A percentile compares a stretch with the other conserved stretches of the same genome.
These are phyloP conservation scores for Xylaria nigripes DNA, from an alignment of 495 filamentous ascomycete genomes.

Conservation along the genomic window DNA sequence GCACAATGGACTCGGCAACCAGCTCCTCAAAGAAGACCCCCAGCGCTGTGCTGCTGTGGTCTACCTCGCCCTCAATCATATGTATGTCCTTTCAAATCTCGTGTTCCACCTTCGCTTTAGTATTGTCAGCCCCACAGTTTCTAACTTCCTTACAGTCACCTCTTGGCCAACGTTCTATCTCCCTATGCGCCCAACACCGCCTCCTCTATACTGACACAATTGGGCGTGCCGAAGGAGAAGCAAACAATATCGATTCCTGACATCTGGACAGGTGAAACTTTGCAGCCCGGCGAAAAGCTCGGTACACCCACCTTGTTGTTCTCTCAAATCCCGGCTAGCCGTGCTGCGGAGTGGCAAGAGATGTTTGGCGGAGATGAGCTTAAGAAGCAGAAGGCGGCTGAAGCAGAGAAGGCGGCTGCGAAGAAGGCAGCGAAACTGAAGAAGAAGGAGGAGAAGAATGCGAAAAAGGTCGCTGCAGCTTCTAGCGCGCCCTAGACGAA, in stretches of 20 bases:
- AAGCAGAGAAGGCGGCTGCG: slow-evolving; percentile 48
- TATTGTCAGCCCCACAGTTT: not conserved
- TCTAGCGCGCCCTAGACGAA: not conserved
- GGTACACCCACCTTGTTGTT: slow-evolving; percentile 79
- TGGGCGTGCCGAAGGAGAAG: slow-evolving; percentile 49
- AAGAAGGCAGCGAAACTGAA: slow-evolving; percentile 41
- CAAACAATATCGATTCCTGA: slow-evolving; percentile 70
- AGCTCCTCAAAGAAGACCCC: not conserved
- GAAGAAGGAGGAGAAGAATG: slow-evolving; percentile 41
- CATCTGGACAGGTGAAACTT: slow-evolving; percentile 44
- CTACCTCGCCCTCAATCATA: slow-evolving; percentile 1
- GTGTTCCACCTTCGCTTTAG: not conserved
- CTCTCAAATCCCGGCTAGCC: slow-evolving; percentile 71
- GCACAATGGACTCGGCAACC: slow-evolving; percentile 1
- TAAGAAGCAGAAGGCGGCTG: slow-evolving; percentile 36
- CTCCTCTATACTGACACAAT: slow-evolving; percentile 3
- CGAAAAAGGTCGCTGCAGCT: slow-evolving; percentile 2
- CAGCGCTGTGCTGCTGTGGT: not conserved
- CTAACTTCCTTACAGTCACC: slow-evolving; percentile 1
- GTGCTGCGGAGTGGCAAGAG: slow-evolving; percentile 73
- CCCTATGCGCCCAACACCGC: slow-evolving; percentile 8
- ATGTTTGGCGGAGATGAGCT: slow-evolving; percentile 49
- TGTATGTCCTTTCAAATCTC: not conserved
- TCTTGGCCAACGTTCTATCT: slow-evolving; percentile 2
- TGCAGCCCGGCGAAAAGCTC: slow-evolving; percentile 70